Conservation (phyloP, 1,284 basidiomycete genomes). For the Tilletia setariae region DNA sequence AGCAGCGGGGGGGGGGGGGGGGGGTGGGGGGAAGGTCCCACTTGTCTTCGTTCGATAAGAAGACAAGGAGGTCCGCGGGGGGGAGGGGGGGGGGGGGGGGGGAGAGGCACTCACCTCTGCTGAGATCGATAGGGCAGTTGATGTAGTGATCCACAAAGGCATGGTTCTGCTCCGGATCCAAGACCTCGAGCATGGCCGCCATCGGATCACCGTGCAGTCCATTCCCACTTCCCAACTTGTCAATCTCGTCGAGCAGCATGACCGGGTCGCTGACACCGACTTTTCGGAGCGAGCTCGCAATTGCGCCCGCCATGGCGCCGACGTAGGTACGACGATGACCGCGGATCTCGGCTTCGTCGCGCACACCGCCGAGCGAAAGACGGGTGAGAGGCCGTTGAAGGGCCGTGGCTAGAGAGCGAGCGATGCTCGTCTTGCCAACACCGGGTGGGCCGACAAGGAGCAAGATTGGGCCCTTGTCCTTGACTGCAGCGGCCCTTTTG, state of each 20-base stretch:
- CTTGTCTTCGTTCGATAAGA: too few relatives aligned
- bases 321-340: constrained; percentile 52
- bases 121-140: constrained; percentile 50
- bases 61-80: not conserved
- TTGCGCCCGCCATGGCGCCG: constrained; percentile 66
- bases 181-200: constrained; percentile 57
- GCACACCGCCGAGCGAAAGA: constrained; percentile 56
- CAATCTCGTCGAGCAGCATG: constrained; percentile 57
- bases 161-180: constrained; percentile 57
- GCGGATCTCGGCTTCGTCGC: constrained; percentile 57
- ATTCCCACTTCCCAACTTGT: constrained; percentile 55
- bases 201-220: constrained; percentile 56
- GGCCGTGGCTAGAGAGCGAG: constrained; percentile 60
- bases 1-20: too few relatives aligned
- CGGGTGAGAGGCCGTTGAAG: constrained; percentile 66
- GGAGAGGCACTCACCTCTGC: constrained; percentile 11
- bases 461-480: constrained; percentile 70
- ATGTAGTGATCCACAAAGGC: constrained; percentile 57
- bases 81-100: too few relatives aligned
- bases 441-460: constrained; percentile 61
- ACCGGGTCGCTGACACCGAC: constrained; percentile 57
- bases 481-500: constrained; percentile 34
- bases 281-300: constrained; percentile 55
- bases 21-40: too few relatives aligned
- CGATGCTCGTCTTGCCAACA: constrained; percentile 53